Base-by-base conservation (phyloP, 495 filamentous ascomycete species). In the Aspergillus ostianus region DNA sequence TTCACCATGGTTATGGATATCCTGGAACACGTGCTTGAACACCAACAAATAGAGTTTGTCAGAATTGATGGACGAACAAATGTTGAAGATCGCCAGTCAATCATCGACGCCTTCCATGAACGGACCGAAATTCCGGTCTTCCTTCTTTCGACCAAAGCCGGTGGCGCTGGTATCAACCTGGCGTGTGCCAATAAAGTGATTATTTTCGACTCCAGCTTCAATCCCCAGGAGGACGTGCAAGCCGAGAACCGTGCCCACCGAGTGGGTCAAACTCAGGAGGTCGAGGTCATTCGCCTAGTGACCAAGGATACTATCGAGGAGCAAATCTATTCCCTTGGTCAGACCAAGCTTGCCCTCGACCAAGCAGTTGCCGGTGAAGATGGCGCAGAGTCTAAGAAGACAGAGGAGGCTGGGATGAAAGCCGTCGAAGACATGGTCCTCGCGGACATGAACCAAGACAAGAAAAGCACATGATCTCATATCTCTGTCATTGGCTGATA, bases 181-280 rank as follows among this genome's bases (percentile, higher is more conserved):
- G 91, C 91, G 13, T 90, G 87, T 47, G 95, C 94, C 3, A 98
- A 98, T 76, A 97, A 96, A 78, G 93, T 98, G 60, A 84, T 98
- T 70, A 93, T 98, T 67, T 97, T 98, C 68, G 94, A 98, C 72
- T 90, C 89, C 53, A 88, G 84, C 29, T 97, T 98, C 73, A 98
- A 98, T 65, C 94, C 94, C 0, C 94, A 98, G 70, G 92, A 97
- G 57, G 94, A 98, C 67, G 82, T 94, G 1, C 94, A 98, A 71
- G 94, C 94, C 0, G 93, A 97, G 74, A 97, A 98, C 68, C 89
- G 94, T 19, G 94, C 94, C 1, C 94, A 98, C 75, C 86, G 94
- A 4, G 90, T 98, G 12, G 95, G 94, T 1, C 94, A 98, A 71
- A 92, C 82, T 9, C 76, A 90, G 26, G 89, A 92, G 18, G 94